phyloP scores from a whole-genome alignment of 768 basidiomycete species.

The Galerina sulciceps region DNA sequence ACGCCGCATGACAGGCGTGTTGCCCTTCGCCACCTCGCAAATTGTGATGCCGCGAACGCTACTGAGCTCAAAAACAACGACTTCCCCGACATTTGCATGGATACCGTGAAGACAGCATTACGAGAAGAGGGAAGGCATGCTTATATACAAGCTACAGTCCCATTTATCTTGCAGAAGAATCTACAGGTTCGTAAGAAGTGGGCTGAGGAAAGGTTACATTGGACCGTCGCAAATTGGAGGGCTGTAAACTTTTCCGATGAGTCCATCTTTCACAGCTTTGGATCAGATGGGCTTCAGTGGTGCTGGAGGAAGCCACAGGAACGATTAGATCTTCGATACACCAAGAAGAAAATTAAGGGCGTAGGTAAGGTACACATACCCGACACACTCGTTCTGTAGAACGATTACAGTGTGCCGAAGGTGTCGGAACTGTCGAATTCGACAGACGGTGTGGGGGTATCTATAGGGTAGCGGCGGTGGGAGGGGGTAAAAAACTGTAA shows the following conservation, averaged over 20 bases:
- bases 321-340: slow-evolving; percentile 21
- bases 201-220: slow-evolving; percentile 26
- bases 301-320: slow-evolving; percentile 33
- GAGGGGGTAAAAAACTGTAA: no score
- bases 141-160: not conserved
- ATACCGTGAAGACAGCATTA: slow-evolving; percentile 11
- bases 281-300: slow-evolving; percentile 34
- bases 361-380: slow-evolving; percentile 39
- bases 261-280: slow-evolving; percentile 35
- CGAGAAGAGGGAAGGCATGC: not conserved
- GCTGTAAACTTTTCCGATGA: slow-evolving; percentile 34
- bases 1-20: not conserved
- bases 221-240: slow-evolving; percentile 32
- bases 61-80: slow-evolving; percentile 18
- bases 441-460: no score
- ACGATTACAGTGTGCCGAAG: no score
- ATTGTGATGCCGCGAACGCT: slow-evolving; percentile 8
- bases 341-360: slow-evolving; percentile 35
- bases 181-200: slow-evolving; percentile 7
- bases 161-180: not conserved
- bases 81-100: slow-evolving; percentile 18
- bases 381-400: no score
- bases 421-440: no score
- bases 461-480: no score
- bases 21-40: slow-evolving; percentile 15